These are phyloP conservation scores for Triglochin maritima DNA, from an alignment of 106 monocot genomes.

Conservation along the genomic window DNA sequence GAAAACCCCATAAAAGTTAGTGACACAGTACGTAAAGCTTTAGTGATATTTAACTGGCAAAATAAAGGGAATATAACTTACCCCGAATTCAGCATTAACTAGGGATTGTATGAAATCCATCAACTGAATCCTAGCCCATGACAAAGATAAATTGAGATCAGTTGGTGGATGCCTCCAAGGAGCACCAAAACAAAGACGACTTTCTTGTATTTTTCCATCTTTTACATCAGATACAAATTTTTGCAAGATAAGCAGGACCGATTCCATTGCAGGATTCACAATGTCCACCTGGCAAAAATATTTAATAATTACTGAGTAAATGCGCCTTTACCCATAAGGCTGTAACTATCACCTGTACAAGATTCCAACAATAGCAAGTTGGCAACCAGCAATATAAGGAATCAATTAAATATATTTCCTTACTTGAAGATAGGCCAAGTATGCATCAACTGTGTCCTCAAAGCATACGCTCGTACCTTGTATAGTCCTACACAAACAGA, in stretches of 20 bases:
- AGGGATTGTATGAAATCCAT: conserved; percentile 92
- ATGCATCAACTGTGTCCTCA: conserved; percentile 87
- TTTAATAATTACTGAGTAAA: not conserved
- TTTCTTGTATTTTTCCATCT: conserved; percentile 58
- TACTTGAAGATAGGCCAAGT: conserved; percentile 86
- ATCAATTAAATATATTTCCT: not conserved
- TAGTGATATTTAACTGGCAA: not conserved
- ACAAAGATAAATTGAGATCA: conserved; percentile 33
- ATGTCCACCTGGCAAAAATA: conserved; percentile 44
- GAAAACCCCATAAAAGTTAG: not conserved
- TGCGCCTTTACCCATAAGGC: no score
- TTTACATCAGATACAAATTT: conserved; percentile 70
- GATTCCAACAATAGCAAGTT: no score
- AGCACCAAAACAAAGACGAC: conserved; percentile 58
- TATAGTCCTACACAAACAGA: conserved; percentile 18
- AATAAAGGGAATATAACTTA: conserved; percentile 14
- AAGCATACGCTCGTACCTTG: conserved; percentile 26
- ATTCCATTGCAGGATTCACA: conserved; percentile 93
- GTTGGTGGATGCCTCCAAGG: conserved; percentile 93
- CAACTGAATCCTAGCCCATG: conserved; percentile 86
- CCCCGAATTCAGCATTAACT: conserved; percentile 85
- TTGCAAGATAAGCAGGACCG: conserved; percentile 45
- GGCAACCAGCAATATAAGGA: no score
- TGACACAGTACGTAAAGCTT: not conserved
- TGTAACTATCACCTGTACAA: no score